Evolutionary conservation across 768 basidiomycete genomes (phyloP).

Genomic region (Lactarius sanguifluus): DNA sequence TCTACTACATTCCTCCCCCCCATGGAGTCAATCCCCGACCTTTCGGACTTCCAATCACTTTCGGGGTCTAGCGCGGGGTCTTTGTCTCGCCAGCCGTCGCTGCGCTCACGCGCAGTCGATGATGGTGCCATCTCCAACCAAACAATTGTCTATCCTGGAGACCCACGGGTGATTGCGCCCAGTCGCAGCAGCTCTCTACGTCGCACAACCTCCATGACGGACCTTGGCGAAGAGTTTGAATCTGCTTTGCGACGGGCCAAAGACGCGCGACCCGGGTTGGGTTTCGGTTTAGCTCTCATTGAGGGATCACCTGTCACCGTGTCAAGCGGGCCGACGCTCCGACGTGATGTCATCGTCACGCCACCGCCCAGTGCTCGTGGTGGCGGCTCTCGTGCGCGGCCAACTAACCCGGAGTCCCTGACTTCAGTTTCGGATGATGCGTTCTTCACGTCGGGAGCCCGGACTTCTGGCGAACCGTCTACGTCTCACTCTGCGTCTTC

Average conservation of each 20-base stretch:
- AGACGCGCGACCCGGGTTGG: conserved; percentile 43
- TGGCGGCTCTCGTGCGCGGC: conserved; percentile 34
- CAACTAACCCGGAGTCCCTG: conserved; percentile 32
- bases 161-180: conserved; percentile 69
- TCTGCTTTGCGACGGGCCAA: conserved; percentile 45
- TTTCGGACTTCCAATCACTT: conserved; percentile 59
- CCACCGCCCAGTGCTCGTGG: conserved; percentile 45
- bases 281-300: conserved; percentile 46
- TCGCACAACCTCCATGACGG: conserved; percentile 73
- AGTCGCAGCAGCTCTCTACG: conserved; percentile 58
- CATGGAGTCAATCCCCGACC: conserved; percentile 64
- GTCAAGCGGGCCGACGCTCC: conserved; percentile 58
- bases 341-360: conserved; percentile 44
- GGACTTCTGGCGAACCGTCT: conserved; percentile 37
- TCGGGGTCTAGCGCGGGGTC: conserved; percentile 45
- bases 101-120: conserved; percentile 68
- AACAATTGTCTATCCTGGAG: conserved; percentile 69
- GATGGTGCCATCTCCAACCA: conserved; percentile 67
- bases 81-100: conserved; percentile 46
- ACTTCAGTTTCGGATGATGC: conserved; percentile 44
- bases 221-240: conserved; percentile 63
- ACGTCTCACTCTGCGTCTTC: conserved; percentile 42
- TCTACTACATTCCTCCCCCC: conserved; percentile 81
- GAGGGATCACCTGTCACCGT: conserved; percentile 69
- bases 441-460: conserved; percentile 47